These are phyloP conservation scores for Phaeosphaeria sp. DNA, from an alignment of 2,329 filamentous ascomycete genomes.

Conservation along the genomic window DNA sequence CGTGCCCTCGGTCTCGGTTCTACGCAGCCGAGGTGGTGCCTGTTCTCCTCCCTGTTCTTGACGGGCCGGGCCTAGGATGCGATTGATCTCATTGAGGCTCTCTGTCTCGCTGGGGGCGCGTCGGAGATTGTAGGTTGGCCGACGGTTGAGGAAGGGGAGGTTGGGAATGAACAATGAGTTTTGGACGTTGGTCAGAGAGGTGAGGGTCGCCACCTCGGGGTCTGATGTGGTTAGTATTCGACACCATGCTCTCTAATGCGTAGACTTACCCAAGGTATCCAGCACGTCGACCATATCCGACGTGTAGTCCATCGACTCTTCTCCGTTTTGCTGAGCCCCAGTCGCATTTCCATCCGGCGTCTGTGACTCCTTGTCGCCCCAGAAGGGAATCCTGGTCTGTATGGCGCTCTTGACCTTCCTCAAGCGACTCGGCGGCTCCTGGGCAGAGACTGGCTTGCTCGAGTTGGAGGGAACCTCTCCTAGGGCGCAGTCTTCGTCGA, in stretches of 20 bases:
- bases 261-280: conserved; percentile 47
- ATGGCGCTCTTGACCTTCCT: conserved; percentile 39
- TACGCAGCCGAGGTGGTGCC: conserved; percentile 30
- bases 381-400: conserved; percentile 35
- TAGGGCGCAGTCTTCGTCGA: conserved; percentile 37
- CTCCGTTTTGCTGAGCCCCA: conserved; percentile 5
- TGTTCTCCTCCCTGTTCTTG: conserved; percentile 25
- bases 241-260: conserved; percentile 44
- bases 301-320: conserved; percentile 58
- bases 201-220: conserved; percentile 81
- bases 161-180: conserved; percentile 88
- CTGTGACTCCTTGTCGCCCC: conserved; percentile 23
- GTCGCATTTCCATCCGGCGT: neutral
- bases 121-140: conserved; percentile 78
- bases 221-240: conserved; percentile 60
- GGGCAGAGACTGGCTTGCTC: conserved; percentile 21
- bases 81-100: conserved; percentile 41
- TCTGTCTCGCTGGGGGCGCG: conserved; percentile 51
- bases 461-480: conserved; percentile 26
- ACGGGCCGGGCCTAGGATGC: conserved; percentile 29
- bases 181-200: conserved; percentile 86
- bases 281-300: conserved; percentile 70
- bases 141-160: conserved; percentile 78
- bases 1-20: conserved; percentile 33
- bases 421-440: conserved; percentile 25